Percentiles rank a stretch among this genome's conserved stretches.
These are phyloP conservation scores for Heliamphora exappendiculata DNA, from an alignment of 148 eudicot genomes.

Conservation along the genomic window DNA sequence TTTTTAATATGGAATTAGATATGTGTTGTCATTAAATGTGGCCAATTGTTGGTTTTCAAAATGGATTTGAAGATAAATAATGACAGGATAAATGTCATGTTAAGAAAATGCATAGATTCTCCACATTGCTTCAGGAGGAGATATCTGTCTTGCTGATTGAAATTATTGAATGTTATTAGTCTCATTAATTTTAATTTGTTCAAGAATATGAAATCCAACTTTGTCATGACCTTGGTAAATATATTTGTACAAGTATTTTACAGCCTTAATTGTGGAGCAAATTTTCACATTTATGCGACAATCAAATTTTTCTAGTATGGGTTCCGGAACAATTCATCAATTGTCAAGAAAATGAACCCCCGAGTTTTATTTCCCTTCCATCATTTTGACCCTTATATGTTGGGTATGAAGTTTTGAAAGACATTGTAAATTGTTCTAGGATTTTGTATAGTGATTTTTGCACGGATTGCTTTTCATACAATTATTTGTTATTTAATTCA, in stretches of 20 bases:
- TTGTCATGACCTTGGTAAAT: background rate
- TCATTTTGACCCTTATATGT: constrained; percentile 18
- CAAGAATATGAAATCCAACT: background rate
- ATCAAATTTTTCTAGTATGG: background rate
- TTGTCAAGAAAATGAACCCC: background rate
- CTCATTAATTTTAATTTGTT: background rate
- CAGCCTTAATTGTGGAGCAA: background rate
- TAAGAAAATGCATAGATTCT: background rate
- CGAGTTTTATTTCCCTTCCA: background rate
- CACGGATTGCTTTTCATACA: constrained; percentile 24
- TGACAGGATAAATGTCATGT: background rate
- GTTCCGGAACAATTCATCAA: constrained; percentile 25
- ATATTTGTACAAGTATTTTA: background rate
- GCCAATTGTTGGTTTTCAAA: background rate
- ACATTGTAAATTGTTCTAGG: background rate
- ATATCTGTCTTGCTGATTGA: background rate
- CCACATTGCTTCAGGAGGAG: background rate
- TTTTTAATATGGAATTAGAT: background rate
- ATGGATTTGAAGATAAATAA: background rate
- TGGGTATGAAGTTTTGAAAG: constrained; percentile 18
- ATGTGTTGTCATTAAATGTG: background rate
- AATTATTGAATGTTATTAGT: background rate
- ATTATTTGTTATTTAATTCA: background rate
- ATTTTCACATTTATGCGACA: background rate
- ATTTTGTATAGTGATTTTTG: constrained; percentile 12